Evolutionary conservation across 139 green algal species (phyloP).

Genomic region (Trebouxia sp.): DNA sequence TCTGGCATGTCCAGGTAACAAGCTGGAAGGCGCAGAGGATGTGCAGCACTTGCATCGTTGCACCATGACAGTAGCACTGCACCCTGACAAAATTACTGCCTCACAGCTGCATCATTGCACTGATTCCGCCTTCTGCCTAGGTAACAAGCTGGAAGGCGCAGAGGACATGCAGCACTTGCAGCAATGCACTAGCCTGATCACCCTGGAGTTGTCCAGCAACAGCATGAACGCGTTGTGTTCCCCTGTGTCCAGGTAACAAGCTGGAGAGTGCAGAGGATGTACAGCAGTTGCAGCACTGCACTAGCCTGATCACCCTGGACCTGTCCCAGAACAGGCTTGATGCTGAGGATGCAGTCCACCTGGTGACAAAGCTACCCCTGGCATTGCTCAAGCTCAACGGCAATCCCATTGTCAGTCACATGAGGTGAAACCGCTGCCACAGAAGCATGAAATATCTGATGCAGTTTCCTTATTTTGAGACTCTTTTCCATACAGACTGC

Average conservation of each 20-base stretch:
- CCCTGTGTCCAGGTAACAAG: conserved; percentile 42
- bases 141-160: not conserved
- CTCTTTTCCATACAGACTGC: too few species aligned
- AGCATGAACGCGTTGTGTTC: conserved; percentile 33
- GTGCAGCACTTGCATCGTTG: conserved; percentile 51
- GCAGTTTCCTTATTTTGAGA: too few species aligned
- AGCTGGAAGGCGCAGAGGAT: conserved; percentile 42
- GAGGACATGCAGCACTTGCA: not conserved
- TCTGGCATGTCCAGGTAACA: conserved; percentile 36
- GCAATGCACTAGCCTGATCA: conserved; percentile 43
- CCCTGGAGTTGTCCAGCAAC: conserved; percentile 58
- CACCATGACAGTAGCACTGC: not conserved
- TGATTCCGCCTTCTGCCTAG: too few species aligned
- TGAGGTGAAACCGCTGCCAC: too few species aligned
- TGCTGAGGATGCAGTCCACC: conserved; percentile 43
- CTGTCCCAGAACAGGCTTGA: conserved; percentile 55
- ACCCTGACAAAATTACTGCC: too few species aligned
- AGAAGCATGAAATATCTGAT: too few species aligned
- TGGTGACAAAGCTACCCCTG: conserved; percentile 48
- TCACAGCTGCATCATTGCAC: not conserved
- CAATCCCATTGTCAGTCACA: conserved; percentile 61
- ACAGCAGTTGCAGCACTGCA: conserved; percentile 42
- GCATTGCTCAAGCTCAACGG: conserved; percentile 60
- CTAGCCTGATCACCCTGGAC: conserved; percentile 58
- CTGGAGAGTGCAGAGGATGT: conserved; percentile 49